These are phyloP conservation scores for Eutypa lata DNA, from an alignment of 2,329 filamentous ascomycete species.

Conservation along the genomic window DNA sequence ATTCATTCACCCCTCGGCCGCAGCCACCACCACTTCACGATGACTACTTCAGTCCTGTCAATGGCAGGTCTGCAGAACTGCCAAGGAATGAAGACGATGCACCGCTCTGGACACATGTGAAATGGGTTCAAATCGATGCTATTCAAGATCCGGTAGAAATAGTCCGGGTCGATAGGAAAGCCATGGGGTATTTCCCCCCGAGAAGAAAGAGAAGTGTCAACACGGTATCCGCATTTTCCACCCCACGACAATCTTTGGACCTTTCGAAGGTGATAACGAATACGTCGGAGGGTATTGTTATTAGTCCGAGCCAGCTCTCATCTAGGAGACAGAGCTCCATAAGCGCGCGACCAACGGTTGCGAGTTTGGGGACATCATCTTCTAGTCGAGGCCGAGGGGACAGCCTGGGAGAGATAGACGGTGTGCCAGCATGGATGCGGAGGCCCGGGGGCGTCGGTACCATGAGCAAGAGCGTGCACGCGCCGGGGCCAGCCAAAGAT, in stretches of 20 bases:
- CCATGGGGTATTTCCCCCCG: constrained; percentile 88
- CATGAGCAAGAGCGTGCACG: constrained; percentile 65
- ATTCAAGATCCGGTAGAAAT: constrained; percentile 73
- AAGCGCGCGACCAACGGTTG: constrained; percentile 20
- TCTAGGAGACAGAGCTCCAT: constrained; percentile 27
- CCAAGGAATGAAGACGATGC: constrained; percentile 50
- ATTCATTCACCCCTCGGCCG: constrained; percentile 16
- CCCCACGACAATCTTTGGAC: constrained; percentile 65
- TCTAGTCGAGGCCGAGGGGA: constrained; percentile 27
- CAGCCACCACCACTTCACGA: constrained; percentile 31
- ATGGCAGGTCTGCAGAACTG: constrained; percentile 28
- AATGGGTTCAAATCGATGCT: constrained; percentile 81
- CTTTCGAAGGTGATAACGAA: constrained; percentile 40
- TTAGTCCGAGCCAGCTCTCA: constrained; percentile 27
- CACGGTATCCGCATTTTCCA: constrained; percentile 63
- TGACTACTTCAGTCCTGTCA: constrained; percentile 40
- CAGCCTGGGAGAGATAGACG: constrained; percentile 25
- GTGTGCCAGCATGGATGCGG: constrained; percentile 61
- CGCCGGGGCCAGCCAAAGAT: constrained; percentile 80
- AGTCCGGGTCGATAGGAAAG: constrained; percentile 73
- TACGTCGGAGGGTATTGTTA: constrained; percentile 23
- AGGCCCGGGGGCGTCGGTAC: constrained; percentile 88
- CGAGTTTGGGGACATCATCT: constrained; percentile 22
- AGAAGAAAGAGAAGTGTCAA: constrained; percentile 78
- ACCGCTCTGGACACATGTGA: constrained; percentile 77